Conservation (phyloP, 176 grass and related monocot species). For the Oryza officinalis region DNA sequence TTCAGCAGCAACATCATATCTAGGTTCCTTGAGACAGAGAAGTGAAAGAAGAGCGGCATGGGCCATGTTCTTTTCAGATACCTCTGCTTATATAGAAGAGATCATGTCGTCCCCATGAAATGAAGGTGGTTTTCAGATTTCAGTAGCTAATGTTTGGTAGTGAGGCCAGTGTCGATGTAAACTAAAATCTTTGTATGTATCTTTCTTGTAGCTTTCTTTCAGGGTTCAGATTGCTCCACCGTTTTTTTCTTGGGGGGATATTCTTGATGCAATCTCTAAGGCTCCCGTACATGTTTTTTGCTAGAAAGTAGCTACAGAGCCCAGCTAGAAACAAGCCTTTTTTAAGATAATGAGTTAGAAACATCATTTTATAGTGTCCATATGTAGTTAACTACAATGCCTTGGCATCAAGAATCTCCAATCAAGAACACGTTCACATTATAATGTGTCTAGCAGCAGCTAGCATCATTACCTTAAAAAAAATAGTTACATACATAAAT, state of each 20-base stretch:
- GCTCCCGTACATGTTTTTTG: not conserved
- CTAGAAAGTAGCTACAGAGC: not conserved
- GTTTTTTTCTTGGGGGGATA: not conserved
- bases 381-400: conserved; percentile 28
- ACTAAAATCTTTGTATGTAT: not conserved
- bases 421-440: not conserved
- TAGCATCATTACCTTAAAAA: not conserved
- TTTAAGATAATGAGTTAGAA: too few species aligned
- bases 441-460: not conserved
- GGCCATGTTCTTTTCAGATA: not conserved
- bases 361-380: not conserved
- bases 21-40: not conserved
- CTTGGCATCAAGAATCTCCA: not conserved
- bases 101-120: too few species aligned
- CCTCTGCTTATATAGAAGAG: conserved; percentile 10
- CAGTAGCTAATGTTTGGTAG: not conserved
- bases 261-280: not conserved
- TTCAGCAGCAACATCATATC: not conserved
- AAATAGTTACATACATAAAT: not conserved
- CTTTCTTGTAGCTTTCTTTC: not conserved
- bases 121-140: not conserved
- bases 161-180: conserved; percentile 17
- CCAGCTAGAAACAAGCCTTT: not conserved
- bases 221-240: not conserved
- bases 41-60: not conserved